Evolutionary conservation across 805 yeast genomes (phyloP), one percentile per base, ranked within the genome.

Genomic region (Starmerella asiatica): DNA sequence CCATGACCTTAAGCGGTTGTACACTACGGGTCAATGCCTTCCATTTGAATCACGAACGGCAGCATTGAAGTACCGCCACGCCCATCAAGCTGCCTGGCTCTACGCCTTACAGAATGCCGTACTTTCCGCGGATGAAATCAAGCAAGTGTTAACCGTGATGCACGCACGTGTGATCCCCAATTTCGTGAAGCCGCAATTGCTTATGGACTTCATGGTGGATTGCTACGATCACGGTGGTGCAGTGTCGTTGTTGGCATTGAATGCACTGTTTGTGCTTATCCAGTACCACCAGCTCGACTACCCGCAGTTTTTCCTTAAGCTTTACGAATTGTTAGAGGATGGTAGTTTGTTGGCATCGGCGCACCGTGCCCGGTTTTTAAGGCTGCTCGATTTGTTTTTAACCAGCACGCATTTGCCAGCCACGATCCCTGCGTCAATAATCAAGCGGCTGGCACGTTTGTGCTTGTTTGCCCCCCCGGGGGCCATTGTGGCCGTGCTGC

Each of bases 201-300:
- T 91, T 34, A 86, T 91, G 95, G 98, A 88, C 62, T 91, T 88
- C 56, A 65, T 88, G 44, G 84, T 95, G 1, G 93, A 82, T 45
- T 77, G 93, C 3, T 86, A 84, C 55, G 69, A 80, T 48, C 62
- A 69, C 38, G 65, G 73, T 34, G 75, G 73, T 3, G 67, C 78
- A 5, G 64, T 78, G 12, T 79, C 86, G 15, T 72, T 88, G 32
- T 62, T 91, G 38, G 78, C 97, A 2, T 67, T 88, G 51, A 88
- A 85, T 58, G 93, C 95, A 9, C 64, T 88, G 38, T 88, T 84
- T 61, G 84, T 75, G 52, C 66, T 88, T 44, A 88, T 88, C 76
- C 81, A 73, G 52, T 67, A 69, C 41, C 75, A 73, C 58, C 86
- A 86, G 56, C 67, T 88, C 51, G 97, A 88, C 54, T 88, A 88